These are phyloP conservation scores for Bolboschoenoplectus hybrid DNA, from an alignment of 202 grass and related monocot species.

Conservation along the genomic window DNA sequence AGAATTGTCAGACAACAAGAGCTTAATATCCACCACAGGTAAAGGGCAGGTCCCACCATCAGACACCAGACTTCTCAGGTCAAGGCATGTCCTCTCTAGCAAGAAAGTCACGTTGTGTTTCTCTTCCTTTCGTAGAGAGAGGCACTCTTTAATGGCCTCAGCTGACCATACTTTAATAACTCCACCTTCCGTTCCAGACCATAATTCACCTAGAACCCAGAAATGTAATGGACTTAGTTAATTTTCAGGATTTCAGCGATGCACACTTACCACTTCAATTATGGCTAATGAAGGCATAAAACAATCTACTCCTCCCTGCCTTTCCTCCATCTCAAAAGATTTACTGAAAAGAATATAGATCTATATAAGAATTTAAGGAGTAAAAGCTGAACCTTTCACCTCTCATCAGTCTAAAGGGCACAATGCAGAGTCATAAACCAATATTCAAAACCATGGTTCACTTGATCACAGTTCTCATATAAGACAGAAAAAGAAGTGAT, in stretches of 20 bases:
- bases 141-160: constrained; percentile 65
- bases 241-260: background rate
- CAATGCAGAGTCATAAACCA: background rate
- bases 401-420: background rate
- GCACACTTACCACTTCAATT: background rate
- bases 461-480: constrained; percentile 1
- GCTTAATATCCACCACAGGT: constrained; percentile 86
- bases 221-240: constrained; percentile 35
- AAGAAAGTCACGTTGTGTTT: constrained; percentile 66
- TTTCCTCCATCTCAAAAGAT: background rate
- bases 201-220: constrained; percentile 74
- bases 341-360: background rate
- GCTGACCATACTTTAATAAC: constrained; percentile 80
- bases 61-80: constrained; percentile 81
- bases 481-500: background rate
- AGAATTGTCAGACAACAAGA: constrained; percentile 92
- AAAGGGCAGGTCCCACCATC: constrained; percentile 73
- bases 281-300: background rate
- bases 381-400: background rate
- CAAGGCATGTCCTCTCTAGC: constrained; percentile 83
- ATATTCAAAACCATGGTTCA: background rate
- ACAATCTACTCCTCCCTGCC: background rate
- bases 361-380: background rate
- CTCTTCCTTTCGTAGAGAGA: constrained; percentile 71
- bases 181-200: constrained; percentile 94